phyloP scores from a whole-genome alignment of 1,284 basidiomycete species.

The Ustilago tritici region DNA sequence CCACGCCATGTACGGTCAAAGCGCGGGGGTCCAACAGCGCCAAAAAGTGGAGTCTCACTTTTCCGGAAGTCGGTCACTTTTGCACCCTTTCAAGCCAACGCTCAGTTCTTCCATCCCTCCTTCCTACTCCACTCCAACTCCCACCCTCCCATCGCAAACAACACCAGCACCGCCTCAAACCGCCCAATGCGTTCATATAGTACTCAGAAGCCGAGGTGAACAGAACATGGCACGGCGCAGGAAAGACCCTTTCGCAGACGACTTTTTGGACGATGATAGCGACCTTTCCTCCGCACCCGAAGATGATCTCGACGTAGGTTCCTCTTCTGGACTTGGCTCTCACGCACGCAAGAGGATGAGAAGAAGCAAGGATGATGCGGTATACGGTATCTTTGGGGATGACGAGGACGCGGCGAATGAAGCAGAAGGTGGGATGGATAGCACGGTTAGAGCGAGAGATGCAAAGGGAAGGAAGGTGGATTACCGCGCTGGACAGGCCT shows the following conservation, averaged over 20 bases:
- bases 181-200: no score
- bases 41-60: constrained; percentile 9
- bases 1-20: constrained; percentile 9
- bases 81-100: not conserved
- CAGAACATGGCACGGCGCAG: constrained; percentile 62
- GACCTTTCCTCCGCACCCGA: constrained; percentile 71
- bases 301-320: not conserved
- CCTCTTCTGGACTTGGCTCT: constrained; percentile 3
- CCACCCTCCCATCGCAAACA: no score
- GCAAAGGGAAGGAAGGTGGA: constrained; percentile 29
- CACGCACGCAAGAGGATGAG: constrained; percentile 32
- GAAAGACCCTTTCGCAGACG: constrained; percentile 36
- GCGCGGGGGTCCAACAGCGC: constrained; percentile 12
- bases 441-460: constrained; percentile 30
- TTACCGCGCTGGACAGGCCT: constrained; percentile 37
- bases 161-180: no score
- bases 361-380: constrained; percentile 53
- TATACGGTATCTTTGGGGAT: constrained; percentile 85
- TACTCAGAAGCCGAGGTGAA: not conserved
- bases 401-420: constrained; percentile 77
- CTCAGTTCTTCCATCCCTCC: constrained; percentile 9
- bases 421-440: constrained; percentile 13
- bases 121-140: not conserved
- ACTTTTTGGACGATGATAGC: constrained; percentile 64
- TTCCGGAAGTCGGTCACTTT: not conserved